These are phyloP conservation scores for Alnus glutinosa DNA, from an alignment of 306 rosid species.

Conservation along the genomic window DNA sequence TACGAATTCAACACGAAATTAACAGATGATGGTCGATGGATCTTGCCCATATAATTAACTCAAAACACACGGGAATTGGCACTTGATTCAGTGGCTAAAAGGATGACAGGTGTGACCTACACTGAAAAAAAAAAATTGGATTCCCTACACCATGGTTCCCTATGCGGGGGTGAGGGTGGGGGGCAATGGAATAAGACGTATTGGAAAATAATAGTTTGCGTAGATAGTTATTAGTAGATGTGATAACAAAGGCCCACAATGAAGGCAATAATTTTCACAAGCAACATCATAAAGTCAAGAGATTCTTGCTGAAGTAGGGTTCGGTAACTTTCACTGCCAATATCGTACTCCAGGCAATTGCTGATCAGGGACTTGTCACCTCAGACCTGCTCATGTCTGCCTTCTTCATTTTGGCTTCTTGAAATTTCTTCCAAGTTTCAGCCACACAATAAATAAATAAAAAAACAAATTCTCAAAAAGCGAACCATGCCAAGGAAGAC, in stretches of 20 bases:
- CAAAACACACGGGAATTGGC: too few species aligned
- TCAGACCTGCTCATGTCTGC: conserved; percentile 7
- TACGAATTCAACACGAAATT: too few species aligned
- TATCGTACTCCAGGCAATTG: neutral
- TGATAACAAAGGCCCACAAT: neutral
- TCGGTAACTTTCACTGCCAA: neutral
- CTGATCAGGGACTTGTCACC: conserved; percentile 19
- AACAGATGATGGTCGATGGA: too few species aligned
- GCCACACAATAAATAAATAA: neutral
- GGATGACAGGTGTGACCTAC: neutral
- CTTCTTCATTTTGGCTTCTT: neutral
- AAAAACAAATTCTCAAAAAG: neutral
- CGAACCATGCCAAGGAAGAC: neutral
- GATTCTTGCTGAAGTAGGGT: conserved; percentile 12
- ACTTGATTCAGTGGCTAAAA: neutral
- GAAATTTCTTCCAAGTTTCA: neutral
- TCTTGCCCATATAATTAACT: too few species aligned
- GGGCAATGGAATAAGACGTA: neutral
- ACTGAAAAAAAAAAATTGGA: neutral
- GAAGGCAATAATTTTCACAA: conserved; percentile 8
- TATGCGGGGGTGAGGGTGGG: neutral
- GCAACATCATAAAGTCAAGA: neutral
- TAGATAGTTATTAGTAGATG: conserved; percentile 15
- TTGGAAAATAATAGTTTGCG: neutral
- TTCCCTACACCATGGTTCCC: neutral